Base-by-base conservation (phyloP, 306 rosid species). In the Oemleria cerasiformis region DNA sequence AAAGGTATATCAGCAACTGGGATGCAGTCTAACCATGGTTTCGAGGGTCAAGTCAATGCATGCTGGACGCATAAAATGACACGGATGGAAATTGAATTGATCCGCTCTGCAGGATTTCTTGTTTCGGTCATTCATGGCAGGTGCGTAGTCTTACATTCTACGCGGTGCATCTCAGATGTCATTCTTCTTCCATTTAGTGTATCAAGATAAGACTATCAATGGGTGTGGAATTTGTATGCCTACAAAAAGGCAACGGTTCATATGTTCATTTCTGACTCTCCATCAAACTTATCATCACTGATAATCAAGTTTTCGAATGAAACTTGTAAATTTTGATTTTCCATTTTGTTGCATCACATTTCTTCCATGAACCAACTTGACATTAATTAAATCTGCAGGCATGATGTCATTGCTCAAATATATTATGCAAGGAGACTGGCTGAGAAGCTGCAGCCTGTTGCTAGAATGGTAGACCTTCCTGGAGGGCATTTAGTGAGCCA, bases 401-500 rank as follows among this genome's bases (percentile, higher is more conserved):
- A 89, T 67, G 99, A 95, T 78, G 85, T 95, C 67, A 88, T 95
- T 70, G 99, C 99, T 70, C 97, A 89, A 80, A 78, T 91, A 67
- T 81, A 66, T 72, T 36, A 91, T 70, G 99, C 92, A 41, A 82
- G 83, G 81, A 88, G 85, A 85, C 85, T 95, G 82, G 92, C 96
- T 7, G 83, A 86, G 79, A 95, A 85, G 78, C 79, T 95, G 66
- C 76, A 91, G 43, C 96, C 99, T 56, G 81, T 83, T 74, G 97
- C 97, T 51, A 83, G 96, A 84, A 87, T 95, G 96, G 88, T 91
- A 48, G 96, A 91, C 65, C 97, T 95, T 71, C 96, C 76, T 38
- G 99, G 99, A 75, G 99, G 96, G 68, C 99, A 95, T 84, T 80
- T 95, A 69, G 99, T 95, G 75, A 89, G 99, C 73, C 96, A 90